These are phyloP conservation scores for Arabidopsis arenosa DNA, from an alignment of 345 rosid genomes.

Conservation along the genomic window DNA sequence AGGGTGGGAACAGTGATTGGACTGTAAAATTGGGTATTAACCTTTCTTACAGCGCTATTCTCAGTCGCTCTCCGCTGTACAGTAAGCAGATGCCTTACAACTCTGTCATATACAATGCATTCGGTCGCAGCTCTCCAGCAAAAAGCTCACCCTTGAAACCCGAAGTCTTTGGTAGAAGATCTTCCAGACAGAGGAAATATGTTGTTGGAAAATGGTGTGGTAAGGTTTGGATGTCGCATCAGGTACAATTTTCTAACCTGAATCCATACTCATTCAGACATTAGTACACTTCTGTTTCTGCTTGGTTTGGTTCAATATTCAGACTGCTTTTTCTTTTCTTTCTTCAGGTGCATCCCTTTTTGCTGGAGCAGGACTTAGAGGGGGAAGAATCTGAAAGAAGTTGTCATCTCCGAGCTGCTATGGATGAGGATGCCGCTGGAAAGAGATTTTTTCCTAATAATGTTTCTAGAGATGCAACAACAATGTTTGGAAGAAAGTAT, in stretches of 20 bases:
- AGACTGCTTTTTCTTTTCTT: constrained; percentile 26
- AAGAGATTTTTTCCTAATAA: constrained; percentile 44
- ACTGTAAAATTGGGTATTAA: constrained; percentile 85
- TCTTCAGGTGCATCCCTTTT: constrained; percentile 79
- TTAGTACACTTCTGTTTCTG: constrained; percentile 17
- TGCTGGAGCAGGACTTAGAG: constrained; percentile 57
- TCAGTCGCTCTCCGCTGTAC: constrained; percentile 81
- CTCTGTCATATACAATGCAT: constrained; percentile 77
- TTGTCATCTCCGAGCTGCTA: constrained; percentile 42
- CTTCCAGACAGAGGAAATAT: constrained; percentile 66
- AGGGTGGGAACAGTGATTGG: constrained; percentile 89
- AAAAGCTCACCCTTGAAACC: constrained; percentile 52
- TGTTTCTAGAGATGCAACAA: constrained; percentile 45
- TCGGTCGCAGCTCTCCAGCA: constrained; percentile 73
- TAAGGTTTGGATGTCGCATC: constrained; percentile 97
- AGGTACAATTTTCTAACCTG: constrained; percentile 48
- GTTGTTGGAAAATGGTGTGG: constrained; percentile 99
- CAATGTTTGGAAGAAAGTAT: constrained; percentile 54
- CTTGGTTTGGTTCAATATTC: background rate
- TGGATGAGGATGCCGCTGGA: constrained; percentile 57
- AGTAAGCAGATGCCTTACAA: constrained; percentile 98
- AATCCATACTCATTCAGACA: constrained; percentile 5
- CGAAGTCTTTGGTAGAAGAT: constrained; percentile 55
- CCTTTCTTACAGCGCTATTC: constrained; percentile 82
- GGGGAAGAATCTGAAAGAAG: constrained; percentile 63